Conservation (phyloP, 345 rosid species). For the Physaria fendleri region DNA sequence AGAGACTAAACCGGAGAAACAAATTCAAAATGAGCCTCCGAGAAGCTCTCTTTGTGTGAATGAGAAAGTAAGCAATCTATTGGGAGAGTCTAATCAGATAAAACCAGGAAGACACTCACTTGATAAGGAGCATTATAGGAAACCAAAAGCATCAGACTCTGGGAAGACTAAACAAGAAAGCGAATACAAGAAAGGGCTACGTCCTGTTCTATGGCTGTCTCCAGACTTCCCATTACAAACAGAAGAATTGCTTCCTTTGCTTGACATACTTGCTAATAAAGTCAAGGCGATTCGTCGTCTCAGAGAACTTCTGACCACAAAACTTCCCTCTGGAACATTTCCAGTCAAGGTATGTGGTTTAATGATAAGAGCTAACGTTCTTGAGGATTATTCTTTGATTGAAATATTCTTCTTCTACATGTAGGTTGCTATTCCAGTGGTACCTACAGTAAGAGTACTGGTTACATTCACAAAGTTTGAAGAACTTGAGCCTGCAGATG, state of each 20-base stretch:
- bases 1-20: slow-evolving; percentile 58
- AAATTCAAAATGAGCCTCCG: slow-evolving; percentile 56
- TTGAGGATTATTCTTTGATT: not conserved
- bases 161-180: slow-evolving; percentile 60
- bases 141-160: slow-evolving; percentile 45
- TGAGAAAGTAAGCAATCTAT: slow-evolving; percentile 76
- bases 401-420: not conserved
- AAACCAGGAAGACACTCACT: slow-evolving; percentile 83
- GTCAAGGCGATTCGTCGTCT: slow-evolving; percentile 96
- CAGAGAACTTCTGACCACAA: slow-evolving; percentile 89
- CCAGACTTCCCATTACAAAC: slow-evolving; percentile 80
- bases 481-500: slow-evolving; percentile 74
- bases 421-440: slow-evolving; percentile 96
- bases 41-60: slow-evolving; percentile 80
- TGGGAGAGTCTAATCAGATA: slow-evolving; percentile 61
- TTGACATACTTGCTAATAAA: slow-evolving; percentile 95
- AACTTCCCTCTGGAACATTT: slow-evolving; percentile 88
- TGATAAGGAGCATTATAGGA: slow-evolving; percentile 53
- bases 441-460: slow-evolving; percentile 85
- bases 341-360: slow-evolving; percentile 72
- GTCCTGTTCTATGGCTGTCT: slow-evolving; percentile 95
- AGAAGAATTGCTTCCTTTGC: slow-evolving; percentile 91
- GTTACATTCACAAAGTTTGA: slow-evolving; percentile 91
- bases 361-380: not conserved
- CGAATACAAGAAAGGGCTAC: slow-evolving; percentile 86